These are phyloP conservation scores for Teratosphaeria gauchensis DNA, from an alignment of 2,329 filamentous ascomycete species.

Conservation along the genomic window DNA sequence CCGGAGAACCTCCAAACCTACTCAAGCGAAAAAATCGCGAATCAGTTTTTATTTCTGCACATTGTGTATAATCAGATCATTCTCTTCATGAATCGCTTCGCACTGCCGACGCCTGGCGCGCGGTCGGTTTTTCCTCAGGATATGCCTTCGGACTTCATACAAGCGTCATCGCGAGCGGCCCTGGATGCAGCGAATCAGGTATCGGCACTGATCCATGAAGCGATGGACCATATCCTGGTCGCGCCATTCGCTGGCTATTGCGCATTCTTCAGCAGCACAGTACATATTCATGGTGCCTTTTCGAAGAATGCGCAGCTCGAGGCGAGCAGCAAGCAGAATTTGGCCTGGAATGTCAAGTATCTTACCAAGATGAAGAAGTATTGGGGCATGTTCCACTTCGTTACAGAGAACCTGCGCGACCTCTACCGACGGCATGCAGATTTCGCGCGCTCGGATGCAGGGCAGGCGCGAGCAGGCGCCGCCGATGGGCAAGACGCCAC, in stretches of 20 bases:
- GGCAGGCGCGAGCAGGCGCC: not conserved
- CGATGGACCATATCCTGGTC: conserved; percentile 68
- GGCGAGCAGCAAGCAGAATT: conserved; percentile 67
- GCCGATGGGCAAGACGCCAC: conserved; percentile 33
- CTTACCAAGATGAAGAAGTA: conserved; percentile 91
- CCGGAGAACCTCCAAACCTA: conserved; percentile 76
- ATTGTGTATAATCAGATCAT: conserved; percentile 82
- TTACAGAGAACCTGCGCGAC: conserved; percentile 84
- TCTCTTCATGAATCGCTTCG: conserved; percentile 82
- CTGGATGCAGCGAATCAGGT: conserved; percentile 80
- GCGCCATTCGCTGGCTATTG: conserved; percentile 93
- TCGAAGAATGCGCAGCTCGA: conserved; percentile 72
- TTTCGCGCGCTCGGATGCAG: conserved; percentile 56
- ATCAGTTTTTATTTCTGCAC: conserved; percentile 88
- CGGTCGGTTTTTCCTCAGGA: conserved; percentile 49
- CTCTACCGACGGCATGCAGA: conserved; percentile 80
- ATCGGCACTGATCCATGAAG: conserved; percentile 71
- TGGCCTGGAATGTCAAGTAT: conserved; percentile 81
- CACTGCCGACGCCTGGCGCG: conserved; percentile 57
- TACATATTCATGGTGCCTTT: conserved; percentile 90
- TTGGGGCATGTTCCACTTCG: conserved; percentile 98
- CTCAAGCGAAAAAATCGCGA: conserved; percentile 72
- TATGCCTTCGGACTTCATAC: conserved; percentile 68
- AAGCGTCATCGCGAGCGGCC: conserved; percentile 63
- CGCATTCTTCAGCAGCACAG: conserved; percentile 82